Base-by-base conservation (phyloP, 2,329 filamentous ascomycete genomes). In the Orbilia ellipsospora region DNA sequence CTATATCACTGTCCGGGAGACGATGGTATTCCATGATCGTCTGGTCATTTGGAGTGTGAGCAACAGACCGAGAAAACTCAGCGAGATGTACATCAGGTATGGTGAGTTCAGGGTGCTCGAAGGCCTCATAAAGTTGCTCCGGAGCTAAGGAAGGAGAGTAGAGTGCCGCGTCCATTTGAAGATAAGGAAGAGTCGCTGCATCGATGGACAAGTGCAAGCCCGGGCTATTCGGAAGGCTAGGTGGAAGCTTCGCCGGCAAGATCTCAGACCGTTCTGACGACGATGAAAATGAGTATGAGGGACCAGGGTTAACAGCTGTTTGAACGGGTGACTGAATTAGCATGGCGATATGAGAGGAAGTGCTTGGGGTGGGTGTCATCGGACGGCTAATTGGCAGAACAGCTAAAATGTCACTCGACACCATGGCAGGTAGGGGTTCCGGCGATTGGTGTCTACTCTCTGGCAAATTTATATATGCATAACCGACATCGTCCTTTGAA, bases 321-420 rank as follows among this genome's bases (percentile, higher is more conserved):
- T 10, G 6, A 36, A 36, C 8, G 1, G 31, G 31, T 10, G 31
- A 36, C 31, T 6, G 31, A 36, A 36, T 36, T 1, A 6, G 31
- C 8, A 10, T 36, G 31, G 10, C 6, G 1, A 48, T 13, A 13
- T 10, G 6, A 48, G 44, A 48, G 44, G 15, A 2, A 23, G 12
- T 23, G 48, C 15, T 51, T 1, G 20, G 40, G 7, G 28, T 13
- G 36, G 64, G 64, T 2, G 72, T 75, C 26, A 50, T n/a, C 5
- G 64, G 59, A 12, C 72, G 64, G n/a, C 72, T 75, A 16, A 16
- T 40, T 60, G 72, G 64, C 48, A 75, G 1, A 50, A 45, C 15
- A 7, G 36, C 36, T 7, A 55, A 23, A n/a, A 18, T n/a, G 16
- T 54, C 40, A n/a, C 12, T 18, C 48, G 57, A 12, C 16, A 64